Conservation (phyloP, 306 rosid species). For the Fragaria iinumae region DNA sequence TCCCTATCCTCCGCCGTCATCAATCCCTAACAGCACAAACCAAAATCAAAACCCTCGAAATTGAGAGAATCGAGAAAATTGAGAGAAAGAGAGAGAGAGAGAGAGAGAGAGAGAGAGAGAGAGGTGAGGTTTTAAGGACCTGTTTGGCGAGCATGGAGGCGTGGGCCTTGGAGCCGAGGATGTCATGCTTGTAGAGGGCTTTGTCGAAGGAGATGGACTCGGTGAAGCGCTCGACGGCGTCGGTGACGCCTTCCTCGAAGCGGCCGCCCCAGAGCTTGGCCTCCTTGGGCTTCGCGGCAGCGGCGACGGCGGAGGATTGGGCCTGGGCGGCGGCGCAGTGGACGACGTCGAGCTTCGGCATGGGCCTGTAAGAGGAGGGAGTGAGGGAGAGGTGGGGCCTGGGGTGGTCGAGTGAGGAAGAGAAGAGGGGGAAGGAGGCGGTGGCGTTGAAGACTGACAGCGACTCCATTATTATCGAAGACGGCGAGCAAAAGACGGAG, state of each 20-base stretch:
- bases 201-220: slow-evolving; percentile 93
- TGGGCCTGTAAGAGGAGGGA: not conserved
- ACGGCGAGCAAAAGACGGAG: not conserved
- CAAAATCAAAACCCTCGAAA: not conserved
- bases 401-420: slow-evolving; percentile 1
- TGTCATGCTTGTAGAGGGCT: slow-evolving; percentile 79
- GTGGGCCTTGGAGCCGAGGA: slow-evolving; percentile 82
- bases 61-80: not conserved
- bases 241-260: slow-evolving; percentile 81
- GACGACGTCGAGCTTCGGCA: slow-evolving; percentile 26
- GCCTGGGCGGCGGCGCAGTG: slow-evolving; percentile 17
- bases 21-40: slow-evolving; percentile 46
- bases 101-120: too few species aligned
- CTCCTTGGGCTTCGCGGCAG: slow-evolving; percentile 47
- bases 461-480: slow-evolving; percentile 5
- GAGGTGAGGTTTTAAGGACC: slow-evolving; percentile 27
- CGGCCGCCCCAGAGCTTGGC: slow-evolving; percentile 98
- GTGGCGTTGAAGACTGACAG: slow-evolving; percentile 7
- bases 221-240: slow-evolving; percentile 82
- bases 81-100: too few species aligned
- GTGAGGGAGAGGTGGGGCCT: not conserved
- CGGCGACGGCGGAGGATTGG: not conserved
- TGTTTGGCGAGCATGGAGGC: slow-evolving; percentile 94
- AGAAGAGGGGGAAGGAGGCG: slow-evolving; percentile 14
- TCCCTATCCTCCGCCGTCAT: slow-evolving; percentile 63